Conservation (phyloP, 2,329 filamentous ascomycete genomes). For the Furcasterigmium sp. region DNA sequence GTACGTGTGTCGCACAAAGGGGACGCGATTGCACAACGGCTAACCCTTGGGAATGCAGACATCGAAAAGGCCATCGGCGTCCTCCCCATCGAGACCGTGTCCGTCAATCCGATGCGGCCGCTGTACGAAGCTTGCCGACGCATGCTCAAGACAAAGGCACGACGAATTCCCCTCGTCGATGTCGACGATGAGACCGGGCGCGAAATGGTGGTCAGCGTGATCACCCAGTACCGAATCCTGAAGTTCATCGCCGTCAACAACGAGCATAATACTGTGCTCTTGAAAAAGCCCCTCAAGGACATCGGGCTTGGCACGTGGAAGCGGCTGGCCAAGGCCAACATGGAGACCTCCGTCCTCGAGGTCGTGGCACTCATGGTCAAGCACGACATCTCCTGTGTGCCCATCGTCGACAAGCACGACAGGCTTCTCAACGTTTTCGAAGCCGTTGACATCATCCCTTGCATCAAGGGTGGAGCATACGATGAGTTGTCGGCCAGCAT, state of each 20-base stretch:
- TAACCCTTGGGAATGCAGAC: constrained; percentile 63
- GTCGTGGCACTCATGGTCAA: constrained; percentile 92
- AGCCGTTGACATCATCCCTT: constrained; percentile 91
- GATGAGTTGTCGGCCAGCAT: constrained; percentile 84
- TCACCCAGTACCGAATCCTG: constrained; percentile 96
- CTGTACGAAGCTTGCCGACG: constrained; percentile 92
- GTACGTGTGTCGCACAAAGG: too few species aligned
- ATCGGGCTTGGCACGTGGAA: constrained; percentile 81
- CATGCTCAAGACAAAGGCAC: constrained; percentile 90
- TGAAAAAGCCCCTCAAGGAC: constrained; percentile 83
- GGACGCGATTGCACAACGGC: too few species aligned
- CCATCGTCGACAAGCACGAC: constrained; percentile 75
- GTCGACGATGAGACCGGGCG: constrained; percentile 89
- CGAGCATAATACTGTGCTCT: constrained; percentile 75
- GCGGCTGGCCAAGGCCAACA: constrained; percentile 74
- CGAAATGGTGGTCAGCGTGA: constrained; percentile 90
- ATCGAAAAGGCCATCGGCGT: constrained; percentile 94
- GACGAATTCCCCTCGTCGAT: constrained; percentile 90
- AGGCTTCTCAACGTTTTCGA: constrained; percentile 93
- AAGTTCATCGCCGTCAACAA: constrained; percentile 98
- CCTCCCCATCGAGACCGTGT: constrained; percentile 86
- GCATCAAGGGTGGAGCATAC: constrained; percentile 90
- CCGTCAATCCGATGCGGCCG: constrained; percentile 84
- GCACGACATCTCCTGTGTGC: constrained; percentile 89
- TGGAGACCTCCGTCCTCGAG: constrained; percentile 88